Evolutionary conservation across 2,329 filamentous ascomycete genomes (phyloP).

Genomic region (Davidsoniella eucalypti): DNA sequence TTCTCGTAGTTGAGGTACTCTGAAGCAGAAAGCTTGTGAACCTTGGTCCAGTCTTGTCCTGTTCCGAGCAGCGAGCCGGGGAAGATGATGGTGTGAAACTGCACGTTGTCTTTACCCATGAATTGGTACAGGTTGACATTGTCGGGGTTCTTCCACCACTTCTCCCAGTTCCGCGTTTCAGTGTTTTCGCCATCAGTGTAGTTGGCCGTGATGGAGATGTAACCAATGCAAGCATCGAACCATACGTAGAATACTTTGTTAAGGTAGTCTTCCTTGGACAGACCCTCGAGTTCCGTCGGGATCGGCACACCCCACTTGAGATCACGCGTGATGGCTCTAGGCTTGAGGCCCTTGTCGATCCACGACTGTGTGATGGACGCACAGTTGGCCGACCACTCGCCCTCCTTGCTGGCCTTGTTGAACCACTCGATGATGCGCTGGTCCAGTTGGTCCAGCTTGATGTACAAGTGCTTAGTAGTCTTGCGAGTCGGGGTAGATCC

Average conservation of each 20-base stretch:
- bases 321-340: conserved; percentile 80
- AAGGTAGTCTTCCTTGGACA: conserved; percentile 37
- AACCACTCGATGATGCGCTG: conserved; percentile 65
- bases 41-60: conserved; percentile 71
- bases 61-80: conserved; percentile 76
- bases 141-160: conserved; percentile 87
- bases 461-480: conserved; percentile 78
- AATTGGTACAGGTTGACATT: conserved; percentile 85
- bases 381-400: conserved; percentile 61
- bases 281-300: conserved; percentile 28
- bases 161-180: conserved; percentile 56
- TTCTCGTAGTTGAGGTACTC: conserved; percentile 77
- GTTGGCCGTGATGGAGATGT: conserved; percentile 84
- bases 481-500: conserved; percentile 62
- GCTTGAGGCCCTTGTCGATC: conserved; percentile 70
- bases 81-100: conserved; percentile 63
- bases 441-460: conserved; percentile 74
- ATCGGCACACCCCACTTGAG: conserved; percentile 69
- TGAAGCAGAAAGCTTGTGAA: conserved; percentile 75
- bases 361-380: conserved; percentile 63
- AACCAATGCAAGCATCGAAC: conserved; percentile 89
- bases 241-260: conserved; percentile 75
- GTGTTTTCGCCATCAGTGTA: conserved; percentile 47
- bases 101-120: conserved; percentile 62
- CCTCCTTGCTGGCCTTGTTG: conserved; percentile 53